These are phyloP conservation scores for Boechera stricta DNA, from an alignment of 345 rosid species.

Conservation along the genomic window DNA sequence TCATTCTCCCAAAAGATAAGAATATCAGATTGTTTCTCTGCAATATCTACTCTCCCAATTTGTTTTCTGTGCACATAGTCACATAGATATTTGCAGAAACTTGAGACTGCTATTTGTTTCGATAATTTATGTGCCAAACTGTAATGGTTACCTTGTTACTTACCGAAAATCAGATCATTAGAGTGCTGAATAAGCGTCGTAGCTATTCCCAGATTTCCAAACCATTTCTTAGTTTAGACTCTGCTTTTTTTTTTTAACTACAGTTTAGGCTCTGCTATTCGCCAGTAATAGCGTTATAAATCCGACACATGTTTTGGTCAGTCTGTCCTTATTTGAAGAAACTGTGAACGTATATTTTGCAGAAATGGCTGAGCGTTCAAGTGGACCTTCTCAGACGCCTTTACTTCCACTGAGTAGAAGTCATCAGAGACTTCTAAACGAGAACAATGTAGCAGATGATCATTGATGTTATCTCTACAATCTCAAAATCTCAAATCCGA, in stretches of 20 bases:
- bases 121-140: background rate
- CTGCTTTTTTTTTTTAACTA: too few relatives aligned
- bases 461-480: constrained; percentile 8
- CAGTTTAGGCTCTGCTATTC: background rate
- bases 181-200: background rate
- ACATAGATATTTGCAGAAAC: background rate
- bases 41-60: background rate
- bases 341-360: constrained; percentile 38
- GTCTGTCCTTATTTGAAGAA: constrained; percentile 4
- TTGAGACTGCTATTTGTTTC: background rate
- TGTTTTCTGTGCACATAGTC: too few relatives aligned
- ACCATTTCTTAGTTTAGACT: background rate
- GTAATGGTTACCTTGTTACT: background rate
- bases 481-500: background rate
- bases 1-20: background rate
- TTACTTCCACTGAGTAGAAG: constrained; percentile 68
- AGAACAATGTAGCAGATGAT: constrained; percentile 44
- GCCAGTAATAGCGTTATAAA: background rate
- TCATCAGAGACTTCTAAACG: constrained; percentile 61
- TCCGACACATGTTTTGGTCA: background rate
- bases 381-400: constrained; percentile 49
- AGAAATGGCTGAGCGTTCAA: constrained; percentile 74
- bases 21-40: background rate
- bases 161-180: background rate
- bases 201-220: background rate